Evolutionary conservation across 2,329 filamentous ascomycete species (phyloP).

Genomic region (Colletotrichum salicis): DNA sequence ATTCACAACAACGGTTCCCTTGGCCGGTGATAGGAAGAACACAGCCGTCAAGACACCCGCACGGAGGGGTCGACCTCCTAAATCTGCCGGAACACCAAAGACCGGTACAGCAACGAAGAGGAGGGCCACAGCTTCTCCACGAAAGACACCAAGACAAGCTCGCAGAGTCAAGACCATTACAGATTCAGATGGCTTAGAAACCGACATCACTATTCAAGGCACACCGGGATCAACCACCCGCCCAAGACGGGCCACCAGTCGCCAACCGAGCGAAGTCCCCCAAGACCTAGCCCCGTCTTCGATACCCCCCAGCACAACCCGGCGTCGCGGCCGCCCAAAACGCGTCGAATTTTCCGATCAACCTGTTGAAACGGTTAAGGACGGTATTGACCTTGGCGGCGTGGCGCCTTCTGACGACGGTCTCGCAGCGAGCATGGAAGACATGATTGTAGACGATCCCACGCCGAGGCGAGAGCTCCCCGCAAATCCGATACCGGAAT

Average conservation of each 20-base stretch:
- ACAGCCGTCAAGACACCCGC: constrained; percentile 51
- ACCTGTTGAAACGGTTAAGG: constrained; percentile 39
- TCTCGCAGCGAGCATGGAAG: constrained; percentile 40
- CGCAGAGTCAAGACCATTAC: constrained; percentile 43
- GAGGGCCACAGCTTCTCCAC: constrained; percentile 56
- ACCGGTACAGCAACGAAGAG: constrained; percentile 55
- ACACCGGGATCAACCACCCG: constrained; percentile 47
- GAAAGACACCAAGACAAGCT: constrained; percentile 46
- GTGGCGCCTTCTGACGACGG: constrained; percentile 22
- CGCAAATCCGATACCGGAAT: constrained; percentile 36
- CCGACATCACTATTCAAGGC: constrained; percentile 43
- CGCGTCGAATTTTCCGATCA: constrained; percentile 31
- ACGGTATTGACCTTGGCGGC: constrained; percentile 12
- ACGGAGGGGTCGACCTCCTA: constrained; percentile 58
- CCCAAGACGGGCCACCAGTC: constrained; percentile 26
- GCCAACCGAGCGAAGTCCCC: constrained; percentile 12
- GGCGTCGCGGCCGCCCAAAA: constrained; percentile 23
- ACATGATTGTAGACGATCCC: constrained; percentile 45
- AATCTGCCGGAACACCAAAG: constrained; percentile 63
- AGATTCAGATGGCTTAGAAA: constrained; percentile 42
- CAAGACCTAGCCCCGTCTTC: constrained; percentile 25
- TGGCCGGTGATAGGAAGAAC: constrained; percentile 57
- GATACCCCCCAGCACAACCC: constrained; percentile 1
- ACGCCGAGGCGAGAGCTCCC: constrained; percentile 37
- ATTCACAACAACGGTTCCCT: constrained; percentile 62